These are phyloP conservation scores for Cryptococcus sp. DNA, from an alignment of 1,284 basidiomycete genomes.

Conservation along the genomic window DNA sequence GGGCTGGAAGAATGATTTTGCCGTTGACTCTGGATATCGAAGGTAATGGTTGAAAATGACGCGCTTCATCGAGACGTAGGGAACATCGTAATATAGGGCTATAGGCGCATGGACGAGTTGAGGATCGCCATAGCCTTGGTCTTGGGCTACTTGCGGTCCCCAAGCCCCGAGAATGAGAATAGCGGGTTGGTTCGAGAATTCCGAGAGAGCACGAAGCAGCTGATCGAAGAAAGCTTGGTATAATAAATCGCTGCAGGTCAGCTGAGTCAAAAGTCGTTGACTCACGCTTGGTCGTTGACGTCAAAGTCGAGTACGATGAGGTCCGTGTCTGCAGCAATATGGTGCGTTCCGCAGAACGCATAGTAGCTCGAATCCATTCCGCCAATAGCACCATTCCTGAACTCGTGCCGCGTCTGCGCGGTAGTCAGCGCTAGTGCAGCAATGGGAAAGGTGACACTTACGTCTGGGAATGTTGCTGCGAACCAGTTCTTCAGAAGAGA, in stretches of 20 bases:
- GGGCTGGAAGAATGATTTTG: slow-evolving; percentile 42
- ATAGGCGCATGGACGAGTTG: slow-evolving; percentile 51
- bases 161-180: slow-evolving; percentile 52
- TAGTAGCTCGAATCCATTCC: slow-evolving; percentile 54
- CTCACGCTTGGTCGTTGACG: slow-evolving; percentile 53
- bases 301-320: slow-evolving; percentile 53
- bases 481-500: slow-evolving; percentile 45
- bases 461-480: slow-evolving; percentile 38
- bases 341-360: slow-evolving; percentile 53
- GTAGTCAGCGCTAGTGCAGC: not conserved
- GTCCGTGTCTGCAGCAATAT: slow-evolving; percentile 48
- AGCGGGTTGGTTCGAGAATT: slow-evolving; percentile 48
- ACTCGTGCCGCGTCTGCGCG: slow-evolving; percentile 26
- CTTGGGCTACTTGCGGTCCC: slow-evolving; percentile 48
- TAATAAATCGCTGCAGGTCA: slow-evolving; percentile 29
- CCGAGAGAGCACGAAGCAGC: slow-evolving; percentile 50
- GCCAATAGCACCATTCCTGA: slow-evolving; percentile 50
- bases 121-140: slow-evolving; percentile 52
- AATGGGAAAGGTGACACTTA: slow-evolving; percentile 15
- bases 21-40: slow-evolving; percentile 44
- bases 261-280: not conserved
- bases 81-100: slow-evolving; percentile 53
- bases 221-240: slow-evolving; percentile 53
- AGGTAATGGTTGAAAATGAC: slow-evolving; percentile 50
- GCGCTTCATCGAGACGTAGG: slow-evolving; percentile 50